A percentile compares a stretch with the other conserved stretches of the same genome.
Conservation (phyloP, 768 basidiomycete genomes). For the Punctularia strigosozonata region DNA sequence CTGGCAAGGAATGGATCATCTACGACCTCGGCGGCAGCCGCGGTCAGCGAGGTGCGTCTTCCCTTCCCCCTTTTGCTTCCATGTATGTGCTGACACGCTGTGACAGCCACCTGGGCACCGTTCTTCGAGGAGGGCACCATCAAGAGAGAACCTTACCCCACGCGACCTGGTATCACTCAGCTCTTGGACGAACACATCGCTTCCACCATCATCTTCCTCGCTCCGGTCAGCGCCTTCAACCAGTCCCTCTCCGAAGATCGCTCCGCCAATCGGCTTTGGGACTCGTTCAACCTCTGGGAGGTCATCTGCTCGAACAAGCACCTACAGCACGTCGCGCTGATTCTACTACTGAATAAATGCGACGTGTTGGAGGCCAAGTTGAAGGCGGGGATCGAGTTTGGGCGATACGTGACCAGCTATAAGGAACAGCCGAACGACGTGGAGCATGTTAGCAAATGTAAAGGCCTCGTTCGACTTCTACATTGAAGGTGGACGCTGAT, state of each 20-base stretch:
- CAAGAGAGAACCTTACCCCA: neutral
- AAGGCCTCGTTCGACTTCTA: neutral
- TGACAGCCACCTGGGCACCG: conserved; percentile 50
- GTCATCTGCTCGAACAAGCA: conserved; percentile 46
- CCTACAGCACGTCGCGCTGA: conserved; percentile 38
- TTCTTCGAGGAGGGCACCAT: conserved; percentile 54
- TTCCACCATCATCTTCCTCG: conserved; percentile 55
- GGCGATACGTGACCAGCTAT: conserved; percentile 44
- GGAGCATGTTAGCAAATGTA: conserved; percentile 42
- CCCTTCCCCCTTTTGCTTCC: neutral
- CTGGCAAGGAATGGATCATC: conserved; percentile 42
- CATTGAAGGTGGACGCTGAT: neutral
- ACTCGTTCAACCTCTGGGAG: conserved; percentile 49
- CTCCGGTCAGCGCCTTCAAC: conserved; percentile 54
- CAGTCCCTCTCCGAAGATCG: conserved; percentile 50
- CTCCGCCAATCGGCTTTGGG: conserved; percentile 43
- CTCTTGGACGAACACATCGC: conserved; percentile 26
- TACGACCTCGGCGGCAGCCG: conserved; percentile 58
- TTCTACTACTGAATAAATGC: conserved; percentile 52
- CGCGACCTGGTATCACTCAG: neutral
- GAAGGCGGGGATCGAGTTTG: conserved; percentile 36
- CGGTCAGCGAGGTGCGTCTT: conserved; percentile 37
- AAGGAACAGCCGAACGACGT: conserved; percentile 37
- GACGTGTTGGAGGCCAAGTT: conserved; percentile 49
- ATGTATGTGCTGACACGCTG: neutral